Base-by-base conservation (phyloP, 345 rosid species). In the Cardamine resedifolia region DNA sequence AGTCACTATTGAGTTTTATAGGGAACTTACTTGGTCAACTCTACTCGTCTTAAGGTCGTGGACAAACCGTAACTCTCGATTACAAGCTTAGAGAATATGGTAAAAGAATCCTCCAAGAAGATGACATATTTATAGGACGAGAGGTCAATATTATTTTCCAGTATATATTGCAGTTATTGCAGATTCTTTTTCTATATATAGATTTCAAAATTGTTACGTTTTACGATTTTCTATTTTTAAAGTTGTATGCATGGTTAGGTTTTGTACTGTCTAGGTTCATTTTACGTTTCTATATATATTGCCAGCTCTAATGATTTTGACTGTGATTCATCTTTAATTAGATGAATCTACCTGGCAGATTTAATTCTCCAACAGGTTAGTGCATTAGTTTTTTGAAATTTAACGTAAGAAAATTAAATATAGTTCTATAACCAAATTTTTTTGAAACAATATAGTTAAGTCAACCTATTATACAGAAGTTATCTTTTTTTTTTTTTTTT, bases 121-220 rank as follows among this genome's bases (percentile, higher is more conserved):
- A 31, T 21, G 36, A 33, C 56, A 15, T 31, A 43, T 63, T 31
- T 73, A 56, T 64, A 56, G 49, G 58, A 56, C 2, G 31, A 72
- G 53, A 51, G 36, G 14, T 27, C 39, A 28, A 27, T 26, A 10
- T 5, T 49, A 5, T 49, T 52, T 49, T 70, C 31, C 58, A 38
- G 30, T 19, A 49, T 34, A 14, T 60, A 49, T 59, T 7, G 23
- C 44, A 62, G 76, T 52, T 5, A 52, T 1, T 53, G 57, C 27
- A 43, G 47, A 72, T 43, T 72, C 57, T 27, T 31, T n/a, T 64
- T 31, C 77, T 56, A 64, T 33, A 33, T 31, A 73, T 73, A 73
- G 70, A 64, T 10, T 44, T 6, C 63, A 20, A 21, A 30, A 33
- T 27, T 19, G 70, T 43, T 64, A 19, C 31, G 15, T 44, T 49